Conservation (phyloP, 2,329 filamentous ascomycete species). For the Aspergillus caelatus region DNA sequence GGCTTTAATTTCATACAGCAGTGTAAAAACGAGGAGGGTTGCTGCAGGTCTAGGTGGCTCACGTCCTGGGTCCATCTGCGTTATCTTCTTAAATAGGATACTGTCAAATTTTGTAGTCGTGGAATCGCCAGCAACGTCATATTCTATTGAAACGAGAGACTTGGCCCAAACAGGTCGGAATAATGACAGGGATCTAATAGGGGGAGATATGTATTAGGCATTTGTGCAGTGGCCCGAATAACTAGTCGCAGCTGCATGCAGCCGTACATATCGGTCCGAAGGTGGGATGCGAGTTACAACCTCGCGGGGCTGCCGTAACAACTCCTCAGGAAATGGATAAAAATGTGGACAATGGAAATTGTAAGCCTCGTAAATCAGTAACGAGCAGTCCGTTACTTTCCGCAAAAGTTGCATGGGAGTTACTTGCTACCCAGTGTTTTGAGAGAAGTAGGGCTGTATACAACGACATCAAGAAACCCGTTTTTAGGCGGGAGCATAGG, state of each 20-base stretch:
- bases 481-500: neutral
- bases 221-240: neutral
- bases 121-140: neutral
- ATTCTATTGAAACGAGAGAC: neutral
- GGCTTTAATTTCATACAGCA: neutral
- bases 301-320: neutral
- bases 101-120: neutral
- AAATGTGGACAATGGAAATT: conserved; percentile 49
- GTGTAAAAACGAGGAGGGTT: neutral
- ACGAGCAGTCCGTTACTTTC: no score
- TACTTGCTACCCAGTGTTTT: neutral
- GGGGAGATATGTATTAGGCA: neutral
- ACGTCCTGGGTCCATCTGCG: no score
- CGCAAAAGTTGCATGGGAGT: neutral
- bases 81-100: neutral
- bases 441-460: neutral
- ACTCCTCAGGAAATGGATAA: neutral
- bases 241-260: neutral
- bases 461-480: neutral
- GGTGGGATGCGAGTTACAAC: neutral
- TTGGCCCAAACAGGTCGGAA: neutral
- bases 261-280: neutral
- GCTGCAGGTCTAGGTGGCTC: neutral
- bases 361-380: rapidly evolving
- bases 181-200: neutral